Evolutionary conservation across 192 early-diverging fungal species (phyloP).

Genomic region (Backusella westeae): DNA sequence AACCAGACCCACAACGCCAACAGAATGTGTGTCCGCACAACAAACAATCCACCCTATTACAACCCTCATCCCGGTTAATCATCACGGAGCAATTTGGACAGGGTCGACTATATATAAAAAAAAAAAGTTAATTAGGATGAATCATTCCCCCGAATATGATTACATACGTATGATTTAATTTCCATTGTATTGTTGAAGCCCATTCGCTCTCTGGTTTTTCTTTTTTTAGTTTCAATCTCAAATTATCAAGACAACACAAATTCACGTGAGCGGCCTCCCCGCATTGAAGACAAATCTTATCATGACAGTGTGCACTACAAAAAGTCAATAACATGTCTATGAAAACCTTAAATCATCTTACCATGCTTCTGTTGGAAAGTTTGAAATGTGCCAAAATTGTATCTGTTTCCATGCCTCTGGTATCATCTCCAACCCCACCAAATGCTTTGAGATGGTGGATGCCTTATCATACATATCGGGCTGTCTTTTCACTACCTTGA

Average conservation of each 20-base stretch:
- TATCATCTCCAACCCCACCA: conserved; percentile 45
- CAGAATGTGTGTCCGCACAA: conserved; percentile 68
- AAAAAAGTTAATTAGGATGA: not conserved
- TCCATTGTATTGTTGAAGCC: conserved; percentile 33
- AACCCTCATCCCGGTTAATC: conserved; percentile 70
- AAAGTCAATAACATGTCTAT: conserved; percentile 1
- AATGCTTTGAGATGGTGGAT: conserved; percentile 34
- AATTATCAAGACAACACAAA: conserved; percentile 40
- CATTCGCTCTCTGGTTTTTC: conserved; percentile 5
- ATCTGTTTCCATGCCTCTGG: conserved; percentile 57
- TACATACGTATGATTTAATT: conserved; percentile 34
- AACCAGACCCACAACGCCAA: conserved; percentile 56
- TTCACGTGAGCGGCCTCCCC: conserved; percentile 42
- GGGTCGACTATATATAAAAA: conserved; percentile 35
- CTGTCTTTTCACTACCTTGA: conserved; percentile 6
- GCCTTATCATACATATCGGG: conserved; percentile 7
- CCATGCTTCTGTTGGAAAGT: conserved; percentile 53
- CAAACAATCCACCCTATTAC: conserved; percentile 68
- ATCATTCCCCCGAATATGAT: not conserved
- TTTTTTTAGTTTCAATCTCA: conserved; percentile 30
- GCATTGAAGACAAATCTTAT: conserved; percentile 51
- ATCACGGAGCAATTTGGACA: conserved; percentile 65
- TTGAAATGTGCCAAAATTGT: conserved; percentile 54
- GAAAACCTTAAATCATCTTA: conserved; percentile 12
- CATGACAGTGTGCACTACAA: conserved; percentile 36